Base-by-base conservation (phyloP, 176 grass and related monocot species). In the Oryza coarctata region DNA sequence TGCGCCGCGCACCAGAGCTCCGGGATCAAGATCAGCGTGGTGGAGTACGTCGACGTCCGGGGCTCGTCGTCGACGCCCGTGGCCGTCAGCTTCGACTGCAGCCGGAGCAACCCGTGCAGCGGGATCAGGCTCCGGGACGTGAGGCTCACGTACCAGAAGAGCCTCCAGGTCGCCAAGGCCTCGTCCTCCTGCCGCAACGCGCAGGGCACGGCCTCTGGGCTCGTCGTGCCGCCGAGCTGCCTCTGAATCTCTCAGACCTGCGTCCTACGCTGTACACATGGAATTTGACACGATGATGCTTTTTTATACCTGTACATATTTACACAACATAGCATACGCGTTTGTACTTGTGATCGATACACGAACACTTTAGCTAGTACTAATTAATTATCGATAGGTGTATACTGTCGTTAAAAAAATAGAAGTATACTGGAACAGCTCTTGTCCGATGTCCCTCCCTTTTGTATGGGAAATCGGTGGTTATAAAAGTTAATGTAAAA, bases 61-160 rank as follows among this genome's bases (percentile, higher is more conserved):
- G 95, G 95, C 7, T 86, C 92, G 33, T 98, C 95, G 12, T 68
- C 87, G 2, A 91, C 90, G 39, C 86, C 71, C 12, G 90, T 94
- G 9, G 95, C 90, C 5, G 88, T 94, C 31, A 91, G 71, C 49
- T 92, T 98, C 28, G 82, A 98, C 81, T 98, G 95, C 67, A 95
- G 95, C 75, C 27, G 90, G 60, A 94, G 84, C 87, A 86, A 91
- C 75, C 95, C 95, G 0, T 98, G 95, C 82, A 93, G 86, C 15
- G 90, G 83, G 45, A 98, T 98, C 70, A 87, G 67, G 30, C 25
- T 98, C 79, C 86, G 91, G 45, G 84, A 93, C 38, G 87, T 98
- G 7, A 84, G 80, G 84, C 84, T 98, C 9, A 87, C 45, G 2
- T 93, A 98, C 65, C 63, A 18, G 20, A 75, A 65, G 31, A 75